These are phyloP conservation scores for Falciphora oryzae DNA, from an alignment of 2,329 filamentous ascomycete genomes.

Conservation along the genomic window DNA sequence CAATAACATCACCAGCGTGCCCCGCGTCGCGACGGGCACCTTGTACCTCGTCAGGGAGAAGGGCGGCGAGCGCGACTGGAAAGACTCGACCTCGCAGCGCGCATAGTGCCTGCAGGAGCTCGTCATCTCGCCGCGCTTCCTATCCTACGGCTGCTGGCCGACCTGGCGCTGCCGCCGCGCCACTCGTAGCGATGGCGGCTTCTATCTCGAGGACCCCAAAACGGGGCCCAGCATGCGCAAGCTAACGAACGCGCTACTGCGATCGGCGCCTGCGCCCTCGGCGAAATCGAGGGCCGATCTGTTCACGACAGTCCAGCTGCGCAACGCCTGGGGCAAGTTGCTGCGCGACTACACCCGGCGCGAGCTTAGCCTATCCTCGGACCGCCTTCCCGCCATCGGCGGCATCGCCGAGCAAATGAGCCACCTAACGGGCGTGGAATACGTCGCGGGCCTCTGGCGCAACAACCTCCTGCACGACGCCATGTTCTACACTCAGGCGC, in stretches of 20 bases:
- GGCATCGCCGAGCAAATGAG: not conserved
- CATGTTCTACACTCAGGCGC: no score
- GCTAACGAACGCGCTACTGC: no score
- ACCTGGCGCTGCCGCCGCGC: not conserved
- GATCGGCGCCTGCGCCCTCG: no score
- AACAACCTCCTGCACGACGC: no score
- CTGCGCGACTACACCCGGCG: slow-evolving; percentile 3
- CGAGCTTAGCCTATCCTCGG: not conserved
- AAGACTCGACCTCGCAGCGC: not conserved
- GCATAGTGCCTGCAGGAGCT: not conserved
- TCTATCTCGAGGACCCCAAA: no score
- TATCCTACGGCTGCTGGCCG: not conserved
- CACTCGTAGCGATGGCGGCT: no score
- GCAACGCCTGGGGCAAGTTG: not conserved
- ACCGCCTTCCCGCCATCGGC: slow-evolving; percentile 1
- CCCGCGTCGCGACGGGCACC: not conserved
- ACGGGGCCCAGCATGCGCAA: no score
- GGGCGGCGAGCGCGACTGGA: not conserved
- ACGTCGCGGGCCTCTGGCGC: no score
- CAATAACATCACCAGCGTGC: not conserved
- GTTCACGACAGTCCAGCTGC: no score
- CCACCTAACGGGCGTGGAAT: no score
- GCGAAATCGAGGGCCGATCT: no score
- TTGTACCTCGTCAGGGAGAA: not conserved
- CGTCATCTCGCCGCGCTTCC: not conserved